Percentiles rank a stretch among this genome's conserved stretches.
These are phyloP conservation scores for Microsporum audouinii DNA, from an alignment of 2,329 filamentous ascomycete genomes.

Conservation along the genomic window DNA sequence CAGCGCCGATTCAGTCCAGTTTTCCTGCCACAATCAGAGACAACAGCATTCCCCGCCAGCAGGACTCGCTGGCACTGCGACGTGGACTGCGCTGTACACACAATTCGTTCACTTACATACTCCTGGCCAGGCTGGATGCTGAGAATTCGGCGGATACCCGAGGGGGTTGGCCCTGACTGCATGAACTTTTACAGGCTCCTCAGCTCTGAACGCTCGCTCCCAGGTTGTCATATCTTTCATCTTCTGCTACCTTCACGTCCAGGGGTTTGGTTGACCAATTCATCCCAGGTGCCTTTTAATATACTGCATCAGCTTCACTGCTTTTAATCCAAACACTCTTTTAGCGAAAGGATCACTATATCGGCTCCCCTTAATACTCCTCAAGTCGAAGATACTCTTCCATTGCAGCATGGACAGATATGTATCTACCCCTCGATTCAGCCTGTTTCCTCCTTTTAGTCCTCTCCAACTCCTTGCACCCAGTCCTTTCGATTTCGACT, in stretches of 20 bases:
- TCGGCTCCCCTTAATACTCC: not conserved
- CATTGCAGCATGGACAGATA: not conserved
- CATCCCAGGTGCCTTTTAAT: not conserved
- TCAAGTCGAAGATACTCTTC: not conserved
- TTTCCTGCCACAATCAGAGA: not conserved
- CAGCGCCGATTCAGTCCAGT: not conserved
- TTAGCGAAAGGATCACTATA: not conserved
- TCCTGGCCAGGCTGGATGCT: not conserved
- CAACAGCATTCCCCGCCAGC: not conserved
- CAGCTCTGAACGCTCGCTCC: not conserved
- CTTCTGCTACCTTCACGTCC: not conserved
- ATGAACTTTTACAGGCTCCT: not conserved
- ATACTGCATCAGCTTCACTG: not conserved
- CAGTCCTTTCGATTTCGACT: not conserved
- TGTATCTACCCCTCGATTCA: not conserved
- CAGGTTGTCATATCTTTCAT: not conserved
- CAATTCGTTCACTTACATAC: not conserved
- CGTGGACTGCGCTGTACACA: not conserved
- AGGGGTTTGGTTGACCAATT: not conserved
- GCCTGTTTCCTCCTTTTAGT: not conserved
- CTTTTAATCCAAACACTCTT: not conserved
- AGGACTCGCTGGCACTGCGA: not conserved
- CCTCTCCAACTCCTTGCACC: not conserved
- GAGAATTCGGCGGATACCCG: not conserved
- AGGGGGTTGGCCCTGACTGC: not conserved